A percentile compares a stretch with the other conserved stretches of the same genome.
phyloP scores from a whole-genome alignment of 192 early-diverging fungal species.

The Backusella luteola region DNA sequence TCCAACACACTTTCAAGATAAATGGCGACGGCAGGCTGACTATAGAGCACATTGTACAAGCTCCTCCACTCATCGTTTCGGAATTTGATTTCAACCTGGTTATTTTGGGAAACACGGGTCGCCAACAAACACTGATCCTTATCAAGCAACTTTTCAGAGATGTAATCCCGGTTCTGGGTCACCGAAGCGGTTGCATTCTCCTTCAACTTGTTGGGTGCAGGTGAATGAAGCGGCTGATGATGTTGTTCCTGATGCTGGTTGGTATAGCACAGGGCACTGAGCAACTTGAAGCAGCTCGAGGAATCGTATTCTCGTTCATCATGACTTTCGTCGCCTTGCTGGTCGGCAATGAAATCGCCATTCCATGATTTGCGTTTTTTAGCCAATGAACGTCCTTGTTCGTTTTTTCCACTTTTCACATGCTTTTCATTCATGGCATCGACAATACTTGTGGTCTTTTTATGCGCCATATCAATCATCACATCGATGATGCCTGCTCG shows the following conservation, averaged over 20 bases:
- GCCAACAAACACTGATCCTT: not conserved
- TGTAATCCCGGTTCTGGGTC: slow-evolving; percentile 15
- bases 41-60: slow-evolving; percentile 6
- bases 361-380: not conserved
- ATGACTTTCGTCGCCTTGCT: not conserved
- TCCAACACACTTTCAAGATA: slow-evolving; percentile 13
- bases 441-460: not conserved
- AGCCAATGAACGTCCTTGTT: not conserved
- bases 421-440: not conserved
- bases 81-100: slow-evolving; percentile 15
- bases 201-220: not conserved
- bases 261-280: not conserved
- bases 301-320: not conserved
- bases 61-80: slow-evolving; percentile 7
- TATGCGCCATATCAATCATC: not conserved
- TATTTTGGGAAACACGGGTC: not conserved
- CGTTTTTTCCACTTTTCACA: not conserved
- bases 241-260: not conserved
- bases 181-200: not conserved
- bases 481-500: not conserved
- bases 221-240: not conserved
- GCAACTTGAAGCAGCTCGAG: not conserved
- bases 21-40: not conserved
- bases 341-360: not conserved
- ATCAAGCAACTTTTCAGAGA: slow-evolving; percentile 13